phyloP scores from a whole-genome alignment of 164 flowering plant genomes.

The Houttuynia cordata region DNA sequence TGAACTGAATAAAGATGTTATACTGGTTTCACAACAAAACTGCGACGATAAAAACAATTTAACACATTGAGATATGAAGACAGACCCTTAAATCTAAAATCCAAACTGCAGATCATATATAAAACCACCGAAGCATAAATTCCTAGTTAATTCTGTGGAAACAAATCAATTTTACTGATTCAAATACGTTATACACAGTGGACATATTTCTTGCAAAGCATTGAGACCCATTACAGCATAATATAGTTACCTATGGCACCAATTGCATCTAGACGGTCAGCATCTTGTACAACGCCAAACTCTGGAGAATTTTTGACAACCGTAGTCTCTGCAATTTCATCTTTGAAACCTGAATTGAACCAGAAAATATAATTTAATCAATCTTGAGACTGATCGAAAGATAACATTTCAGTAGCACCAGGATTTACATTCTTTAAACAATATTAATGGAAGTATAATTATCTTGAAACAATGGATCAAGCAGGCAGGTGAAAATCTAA shows the following conservation, averaged over 20 bases:
- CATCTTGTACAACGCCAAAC: constrained; percentile 67
- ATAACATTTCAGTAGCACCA: not conserved
- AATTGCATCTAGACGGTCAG: constrained; percentile 91
- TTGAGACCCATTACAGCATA: no score
- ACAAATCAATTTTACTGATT: no score
- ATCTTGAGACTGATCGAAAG: not conserved
- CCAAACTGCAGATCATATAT: no score
- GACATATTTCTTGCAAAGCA: no score
- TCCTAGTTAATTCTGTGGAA: no score
- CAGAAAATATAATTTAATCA: not conserved
- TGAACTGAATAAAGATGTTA: no score
- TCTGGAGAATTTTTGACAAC: not conserved
- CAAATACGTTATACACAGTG: no score
- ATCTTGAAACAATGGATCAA: not conserved
- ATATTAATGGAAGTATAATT: not conserved
- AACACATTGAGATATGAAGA: no score
- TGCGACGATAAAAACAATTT: no score
- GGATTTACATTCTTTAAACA: not conserved
- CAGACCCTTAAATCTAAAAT: no score
- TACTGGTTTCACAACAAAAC: no score
- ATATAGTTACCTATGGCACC: constrained; percentile 69
- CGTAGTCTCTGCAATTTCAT: not conserved
- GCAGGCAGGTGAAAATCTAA: not conserved
- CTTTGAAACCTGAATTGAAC: constrained; percentile 2
- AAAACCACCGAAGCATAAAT: no score